A percentile compares a stretch with the other conserved stretches of the same genome.
phyloP scores from a whole-genome alignment of 805 yeast genomes.

The Saccharomycopsis fermentans region DNA sequence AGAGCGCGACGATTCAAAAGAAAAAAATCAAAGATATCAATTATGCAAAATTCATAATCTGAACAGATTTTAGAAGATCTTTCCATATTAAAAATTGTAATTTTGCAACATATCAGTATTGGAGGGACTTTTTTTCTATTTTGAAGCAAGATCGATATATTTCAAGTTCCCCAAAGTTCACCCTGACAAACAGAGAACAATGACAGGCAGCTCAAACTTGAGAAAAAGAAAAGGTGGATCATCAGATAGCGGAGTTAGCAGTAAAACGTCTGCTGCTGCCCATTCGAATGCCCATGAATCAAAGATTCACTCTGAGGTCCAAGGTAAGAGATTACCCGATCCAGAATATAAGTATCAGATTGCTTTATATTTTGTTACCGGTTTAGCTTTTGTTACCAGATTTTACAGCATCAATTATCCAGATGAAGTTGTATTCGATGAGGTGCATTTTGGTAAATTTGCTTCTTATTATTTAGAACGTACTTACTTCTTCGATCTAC shows the following conservation, averaged over 20 bases:
- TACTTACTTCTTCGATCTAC: constrained; percentile 87
- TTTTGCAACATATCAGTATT: too few species aligned
- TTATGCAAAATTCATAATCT: too few species aligned
- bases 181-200: background rate
- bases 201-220: background rate
- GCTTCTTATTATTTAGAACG: constrained; percentile 18
- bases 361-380: constrained; percentile 52
- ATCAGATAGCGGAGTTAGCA: background rate
- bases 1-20: background rate
- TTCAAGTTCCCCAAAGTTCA: background rate
- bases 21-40: background rate
- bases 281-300: background rate
- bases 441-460: constrained; percentile 63
- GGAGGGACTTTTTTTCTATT: too few species aligned
- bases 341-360: constrained; percentile 30
- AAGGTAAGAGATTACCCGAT: constrained; percentile 20
- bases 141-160: background rate
- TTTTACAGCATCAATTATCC: constrained; percentile 57
- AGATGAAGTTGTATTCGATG: constrained; percentile 73
- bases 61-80: too few species aligned
- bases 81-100: too few species aligned
- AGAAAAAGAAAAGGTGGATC: background rate
- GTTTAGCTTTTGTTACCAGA: constrained; percentile 55
- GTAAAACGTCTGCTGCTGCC: background rate
- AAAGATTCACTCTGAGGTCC: background rate